A percentile compares a stretch with the other conserved stretches of the same genome.
Conservation (phyloP, 83 land plant genomes). For the Diphasiastrum complanatum region DNA sequence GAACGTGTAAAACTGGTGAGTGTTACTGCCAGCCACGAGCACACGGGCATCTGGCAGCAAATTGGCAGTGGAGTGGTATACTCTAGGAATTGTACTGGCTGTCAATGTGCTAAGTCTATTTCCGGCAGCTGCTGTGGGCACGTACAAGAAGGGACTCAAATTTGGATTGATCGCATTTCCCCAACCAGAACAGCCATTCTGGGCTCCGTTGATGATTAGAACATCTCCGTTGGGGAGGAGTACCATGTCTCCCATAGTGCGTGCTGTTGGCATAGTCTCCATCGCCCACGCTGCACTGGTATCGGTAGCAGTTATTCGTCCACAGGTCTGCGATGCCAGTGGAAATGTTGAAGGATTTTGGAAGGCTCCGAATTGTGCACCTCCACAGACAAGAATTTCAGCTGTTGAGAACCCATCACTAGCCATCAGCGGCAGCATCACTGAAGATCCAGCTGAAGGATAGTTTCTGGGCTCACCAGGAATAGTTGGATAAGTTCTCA, state of each 20-base stretch:
- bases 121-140: slow-evolving; percentile 3
- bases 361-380: no score
- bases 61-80: slow-evolving; percentile 3
- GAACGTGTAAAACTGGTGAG: no score
- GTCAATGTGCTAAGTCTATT: background rate
- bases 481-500: background rate
- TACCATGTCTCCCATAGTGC: slow-evolving; percentile 12
- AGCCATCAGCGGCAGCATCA: slow-evolving; percentile 3
- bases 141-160: background rate
- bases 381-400: no score
- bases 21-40: slow-evolving; percentile 1
- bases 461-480: slow-evolving; percentile 5
- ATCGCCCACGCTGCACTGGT: slow-evolving; percentile 4
- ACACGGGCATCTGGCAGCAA: slow-evolving; percentile 7
- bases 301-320: background rate
- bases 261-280: slow-evolving; percentile 10
- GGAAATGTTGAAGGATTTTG: background rate
- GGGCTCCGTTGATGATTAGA: slow-evolving; percentile 10
- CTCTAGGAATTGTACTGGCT: background rate
- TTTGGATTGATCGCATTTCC: background rate
- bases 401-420: background rate
- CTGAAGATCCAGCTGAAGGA: slow-evolving; percentile 10
- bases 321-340: slow-evolving; percentile 5
- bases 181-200: slow-evolving; percentile 6
- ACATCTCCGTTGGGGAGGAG: slow-evolving; percentile 9